Percentiles rank a stretch among this genome's conserved stretches.
Conservation (phyloP, 164 flowering plant species). For the Macadamia integrifolia region DNA sequence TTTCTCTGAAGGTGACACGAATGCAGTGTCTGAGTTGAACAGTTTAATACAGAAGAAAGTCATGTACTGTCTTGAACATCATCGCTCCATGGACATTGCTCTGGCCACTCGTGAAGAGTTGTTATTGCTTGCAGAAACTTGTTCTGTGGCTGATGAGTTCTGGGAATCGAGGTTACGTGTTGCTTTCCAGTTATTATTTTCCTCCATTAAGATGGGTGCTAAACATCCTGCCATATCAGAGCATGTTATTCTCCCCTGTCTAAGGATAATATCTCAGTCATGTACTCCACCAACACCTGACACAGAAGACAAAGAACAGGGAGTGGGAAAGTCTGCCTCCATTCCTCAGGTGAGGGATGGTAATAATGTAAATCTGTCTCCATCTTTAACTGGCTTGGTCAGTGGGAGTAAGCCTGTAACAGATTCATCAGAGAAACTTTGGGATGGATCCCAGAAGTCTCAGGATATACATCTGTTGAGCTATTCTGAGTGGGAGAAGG, state of each 20-base stretch:
- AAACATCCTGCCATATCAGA: conserved; percentile 97
- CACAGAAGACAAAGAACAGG: conserved; percentile 58
- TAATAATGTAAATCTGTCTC: conserved; percentile 30
- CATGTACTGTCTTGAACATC: conserved; percentile 94
- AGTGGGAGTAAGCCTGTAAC: conserved; percentile 41
- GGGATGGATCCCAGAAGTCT: conserved; percentile 65
- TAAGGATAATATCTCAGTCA: conserved; percentile 86
- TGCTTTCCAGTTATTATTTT: conserved; percentile 87
- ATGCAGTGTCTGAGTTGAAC: conserved; percentile 86
- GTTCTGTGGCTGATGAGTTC: conserved; percentile 87
- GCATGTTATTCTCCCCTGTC: conserved; percentile 92
- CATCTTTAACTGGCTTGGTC: conserved; percentile 29
- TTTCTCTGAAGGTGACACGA: conserved; percentile 84
- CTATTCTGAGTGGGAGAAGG: conserved; percentile 97
- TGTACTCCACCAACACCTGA: conserved; percentile 99
- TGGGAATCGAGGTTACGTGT: conserved; percentile 97
- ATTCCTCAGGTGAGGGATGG: conserved; percentile 50
- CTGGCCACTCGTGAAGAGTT: conserved; percentile 86
- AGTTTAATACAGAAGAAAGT: conserved; percentile 81
- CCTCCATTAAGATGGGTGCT: conserved; percentile 87
- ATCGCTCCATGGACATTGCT: conserved; percentile 96
- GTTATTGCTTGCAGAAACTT: conserved; percentile 88
- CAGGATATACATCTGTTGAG: conserved; percentile 84
- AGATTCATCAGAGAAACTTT: conserved; percentile 56
- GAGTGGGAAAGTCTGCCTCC: conserved; percentile 39